A percentile compares a stretch with the other conserved stretches of the same genome.
Evolutionary conservation across 306 rosid genomes (phyloP).

Genomic region (Mucuna pruriens): DNA sequence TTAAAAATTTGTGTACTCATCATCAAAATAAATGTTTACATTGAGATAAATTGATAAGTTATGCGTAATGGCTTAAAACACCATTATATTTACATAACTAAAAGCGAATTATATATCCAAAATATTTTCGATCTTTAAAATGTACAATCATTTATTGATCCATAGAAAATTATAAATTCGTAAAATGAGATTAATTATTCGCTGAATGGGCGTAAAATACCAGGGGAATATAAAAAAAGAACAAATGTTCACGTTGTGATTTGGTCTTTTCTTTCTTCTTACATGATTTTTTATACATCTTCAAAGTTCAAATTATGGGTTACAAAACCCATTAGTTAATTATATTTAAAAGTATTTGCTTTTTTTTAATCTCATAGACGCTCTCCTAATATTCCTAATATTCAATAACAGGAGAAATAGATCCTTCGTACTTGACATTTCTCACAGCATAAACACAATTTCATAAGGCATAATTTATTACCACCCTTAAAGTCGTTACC

Average conservation of each 20-base stretch:
- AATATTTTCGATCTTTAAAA: too few species aligned
- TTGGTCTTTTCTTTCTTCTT: not conserved
- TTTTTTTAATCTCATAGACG: not conserved
- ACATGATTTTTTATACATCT: not conserved
- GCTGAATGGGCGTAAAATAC: too few species aligned
- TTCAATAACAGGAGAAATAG: not conserved
- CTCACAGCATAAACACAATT: constrained; percentile 29
- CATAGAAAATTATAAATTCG: too few species aligned
- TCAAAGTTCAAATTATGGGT: too few species aligned
- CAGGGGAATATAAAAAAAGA: too few species aligned
- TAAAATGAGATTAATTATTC: too few species aligned
- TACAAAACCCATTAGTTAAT: not conserved
- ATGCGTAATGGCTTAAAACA: too few species aligned
- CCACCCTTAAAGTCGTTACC: constrained; percentile 19
- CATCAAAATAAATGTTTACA: too few species aligned
- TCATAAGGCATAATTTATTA: not conserved
- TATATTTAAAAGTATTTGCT: not conserved
- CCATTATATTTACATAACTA: too few species aligned
- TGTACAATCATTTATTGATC: too few species aligned
- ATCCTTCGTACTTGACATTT: constrained; percentile 2
- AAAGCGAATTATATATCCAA: too few species aligned
- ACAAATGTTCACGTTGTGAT: not conserved
- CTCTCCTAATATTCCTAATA: not conserved
- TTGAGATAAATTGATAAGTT: too few species aligned
- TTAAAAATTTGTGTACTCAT: not conserved